Evolutionary conservation across 371 early-diverging fungal genomes (phyloP), one percentile per base, ranked within the genome.

Genomic region (Mucor lusitanicus): DNA sequence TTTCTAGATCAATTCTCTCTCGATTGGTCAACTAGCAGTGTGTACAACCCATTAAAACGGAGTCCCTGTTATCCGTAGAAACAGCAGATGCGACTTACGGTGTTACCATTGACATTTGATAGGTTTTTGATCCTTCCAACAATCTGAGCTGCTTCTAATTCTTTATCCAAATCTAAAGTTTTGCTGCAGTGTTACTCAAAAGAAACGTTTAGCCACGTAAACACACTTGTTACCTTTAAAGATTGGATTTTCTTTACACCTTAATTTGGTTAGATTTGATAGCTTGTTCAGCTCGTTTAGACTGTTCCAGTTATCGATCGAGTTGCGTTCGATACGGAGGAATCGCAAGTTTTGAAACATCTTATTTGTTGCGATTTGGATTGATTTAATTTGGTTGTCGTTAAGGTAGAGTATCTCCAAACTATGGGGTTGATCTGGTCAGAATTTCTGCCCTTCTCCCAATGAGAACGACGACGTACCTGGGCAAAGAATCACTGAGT

Each of bases 1-100:
- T 77, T 71, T 95, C 95, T 59, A 90, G 85, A 70, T 94, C 91
- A 0, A 68, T 63, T 8, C 93, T 78, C 53, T 88, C 87, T 19
- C 77, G 75, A 2, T 69, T 59, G 6, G 85, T 69, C 15, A 94
- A 72, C 71, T 80, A 53, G 37, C 37, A 7, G 46, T 28, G 28
- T n/a, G 35, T 17, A 44, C 17, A 17, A 17, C 37, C 7, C 3
- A 30, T 35, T 21, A 25, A 19, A 19, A 21, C 42, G 35, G 25
- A 50, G 50, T 23, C 23, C 17, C 6, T 46, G 40, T 0, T 13
- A 11, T 21, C 46, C 17, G 3, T 8, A 53, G 19, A 7, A 53
- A 28, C 19, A 17, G n/a, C 53, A 25, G 17, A 19, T 13, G 37
- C 37, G 1, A 55, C 66, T 65, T 70, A 83, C 80, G 23, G 81